Evolutionary conservation across 257 asterid species (phyloP).

Genomic region (Osmanthus fragrans): DNA sequence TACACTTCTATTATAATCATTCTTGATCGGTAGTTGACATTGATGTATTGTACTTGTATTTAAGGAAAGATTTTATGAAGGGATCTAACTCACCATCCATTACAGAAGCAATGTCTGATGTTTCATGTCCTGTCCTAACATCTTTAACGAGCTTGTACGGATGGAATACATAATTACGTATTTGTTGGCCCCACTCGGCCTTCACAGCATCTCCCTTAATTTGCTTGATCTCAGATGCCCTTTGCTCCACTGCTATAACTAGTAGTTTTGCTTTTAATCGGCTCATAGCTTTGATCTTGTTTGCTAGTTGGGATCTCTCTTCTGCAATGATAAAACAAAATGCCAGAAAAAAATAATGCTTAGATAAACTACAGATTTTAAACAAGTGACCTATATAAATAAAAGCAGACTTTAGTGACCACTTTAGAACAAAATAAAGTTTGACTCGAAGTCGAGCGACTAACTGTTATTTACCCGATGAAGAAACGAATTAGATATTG

Average conservation of each 20-base stretch:
- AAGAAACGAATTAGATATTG: not conserved
- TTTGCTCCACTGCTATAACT: constrained; percentile 88
- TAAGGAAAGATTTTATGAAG: constrained; percentile 84
- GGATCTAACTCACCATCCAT: constrained; percentile 97
- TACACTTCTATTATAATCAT: constrained; percentile 2
- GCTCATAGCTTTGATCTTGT: constrained; percentile 90
- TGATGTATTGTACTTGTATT: constrained; percentile 62
- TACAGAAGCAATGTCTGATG: constrained; percentile 76
- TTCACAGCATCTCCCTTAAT: constrained; percentile 86
- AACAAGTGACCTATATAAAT: not conserved
- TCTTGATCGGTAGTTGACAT: constrained; percentile 36
- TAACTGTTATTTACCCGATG: not conserved
- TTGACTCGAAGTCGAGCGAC: not conserved
- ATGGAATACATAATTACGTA: constrained; percentile 91
- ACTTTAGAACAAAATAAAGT: not conserved
- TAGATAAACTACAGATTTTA: not conserved
- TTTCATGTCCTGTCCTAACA: constrained; percentile 78
- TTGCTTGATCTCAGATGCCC: constrained; percentile 95
- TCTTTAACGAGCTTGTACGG: constrained; percentile 96
- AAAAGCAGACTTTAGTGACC: not conserved
- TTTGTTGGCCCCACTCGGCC: constrained; percentile 99
- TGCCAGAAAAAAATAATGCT: not conserved
- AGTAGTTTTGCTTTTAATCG: constrained; percentile 81
- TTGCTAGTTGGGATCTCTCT: constrained; percentile 76
- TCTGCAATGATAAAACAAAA: constrained; percentile 43